Evolutionary conservation across 306 rosid species (phyloP), one percentile per base, ranked within the genome.

Genomic region (Trichosanthes truncata): DNA sequence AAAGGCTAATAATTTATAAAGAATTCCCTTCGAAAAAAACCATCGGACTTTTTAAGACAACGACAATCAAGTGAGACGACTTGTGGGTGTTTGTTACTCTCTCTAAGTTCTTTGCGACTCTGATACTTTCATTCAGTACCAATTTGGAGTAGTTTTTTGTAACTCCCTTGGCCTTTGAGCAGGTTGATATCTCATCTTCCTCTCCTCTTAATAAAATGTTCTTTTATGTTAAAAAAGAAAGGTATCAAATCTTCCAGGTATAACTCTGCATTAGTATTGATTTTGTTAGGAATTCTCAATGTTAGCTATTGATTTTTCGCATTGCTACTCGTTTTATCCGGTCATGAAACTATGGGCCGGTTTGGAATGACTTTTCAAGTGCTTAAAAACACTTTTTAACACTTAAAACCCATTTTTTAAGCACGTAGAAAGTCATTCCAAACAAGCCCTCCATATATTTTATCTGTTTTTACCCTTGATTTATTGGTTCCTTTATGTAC

Each of bases 401-500:
- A 3, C 53, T 48, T 46, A 2, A 46, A 10, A 46, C 12, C 15
- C 18, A 14, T 13, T 48, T 48, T 48, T 48, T 12, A 48, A 13
- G 12, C 1, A 48, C 53, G 12, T 48, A 18, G 53, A 48, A 48
- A 48, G 53, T 43, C 2, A 43, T 43, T 43, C 11, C 12, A 46
- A 48, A 48, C 5, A 48, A 18, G 0, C 18, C 45, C 52, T 45
- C 25, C 77, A 43, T 13, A 13, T 25, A 25, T 43, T 31, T 73
- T 31, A 10, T 49, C 38, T 26, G 12, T 26, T 36, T 4, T 49
- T 17, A 66, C 46, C 36, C 48, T 81, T 78, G 8, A 61, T 31
- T 62, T 21, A 23, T 35, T 20, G 80, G 25, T 31, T 69, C 77
- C 82, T 69, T 33, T 4, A 7, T 80, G 79, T 74, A 76, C 49